Evolutionary conservation across 1,284 basidiomycete genomes (phyloP).

Genomic region (Singerocomus inundabilis): DNA sequence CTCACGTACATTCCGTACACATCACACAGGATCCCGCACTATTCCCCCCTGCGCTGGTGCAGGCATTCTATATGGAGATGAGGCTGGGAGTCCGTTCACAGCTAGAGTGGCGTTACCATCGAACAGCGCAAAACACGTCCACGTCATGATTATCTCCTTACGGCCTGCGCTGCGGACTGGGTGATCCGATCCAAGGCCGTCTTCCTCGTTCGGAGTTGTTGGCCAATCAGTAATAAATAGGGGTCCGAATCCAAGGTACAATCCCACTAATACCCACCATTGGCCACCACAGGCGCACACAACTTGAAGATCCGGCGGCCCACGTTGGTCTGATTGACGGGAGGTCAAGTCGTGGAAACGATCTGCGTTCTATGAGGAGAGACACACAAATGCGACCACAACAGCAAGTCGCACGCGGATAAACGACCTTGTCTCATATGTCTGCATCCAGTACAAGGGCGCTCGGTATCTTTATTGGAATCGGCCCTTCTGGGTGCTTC

Average conservation of each 20-base stretch:
- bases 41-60: background rate
- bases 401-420: background rate
- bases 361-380: slow-evolving; percentile 11
- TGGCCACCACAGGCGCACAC: background rate
- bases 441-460: background rate
- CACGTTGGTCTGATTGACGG: slow-evolving; percentile 5
- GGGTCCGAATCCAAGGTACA: background rate
- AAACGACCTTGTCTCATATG: background rate
- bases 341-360: slow-evolving; percentile 2
- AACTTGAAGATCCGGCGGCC: background rate
- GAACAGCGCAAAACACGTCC: background rate
- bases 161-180: background rate
- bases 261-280: slow-evolving; percentile 7
- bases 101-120: background rate
- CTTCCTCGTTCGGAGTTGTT: slow-evolving; percentile 4
- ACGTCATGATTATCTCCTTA: background rate
- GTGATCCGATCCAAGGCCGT: background rate
- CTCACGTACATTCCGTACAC: background rate
- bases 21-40: background rate
- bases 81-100: background rate
- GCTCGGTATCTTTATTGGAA: slow-evolving; percentile 1
- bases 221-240: slow-evolving; percentile 1
- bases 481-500: slow-evolving; percentile 8
- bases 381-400: background rate
- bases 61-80: slow-evolving; percentile 1